These are phyloP conservation scores for Neofusicoccum sp. DNA, from an alignment of 2,329 filamentous ascomycete species.

Conservation along the genomic window DNA sequence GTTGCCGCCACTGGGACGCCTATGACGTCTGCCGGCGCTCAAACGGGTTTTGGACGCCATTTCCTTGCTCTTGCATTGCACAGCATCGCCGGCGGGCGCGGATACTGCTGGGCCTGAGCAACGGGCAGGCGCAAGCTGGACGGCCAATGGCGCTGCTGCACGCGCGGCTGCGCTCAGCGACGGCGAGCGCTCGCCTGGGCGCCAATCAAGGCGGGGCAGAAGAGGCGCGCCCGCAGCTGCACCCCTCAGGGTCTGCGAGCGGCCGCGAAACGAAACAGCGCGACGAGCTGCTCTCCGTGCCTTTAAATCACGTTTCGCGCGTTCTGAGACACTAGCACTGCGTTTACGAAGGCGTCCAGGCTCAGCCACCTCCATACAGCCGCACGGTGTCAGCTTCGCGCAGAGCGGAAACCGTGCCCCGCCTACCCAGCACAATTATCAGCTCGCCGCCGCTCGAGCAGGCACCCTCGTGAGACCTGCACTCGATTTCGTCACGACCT, in stretches of 20 bases:
- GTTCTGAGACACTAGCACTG: constrained; percentile 16
- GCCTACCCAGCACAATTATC: constrained; percentile 17
- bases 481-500: constrained; percentile 6
- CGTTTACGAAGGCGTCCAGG: constrained; percentile 13
- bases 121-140: background rate
- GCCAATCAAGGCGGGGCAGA: constrained; percentile 11
- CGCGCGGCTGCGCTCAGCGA: background rate
- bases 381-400: constrained; percentile 16
- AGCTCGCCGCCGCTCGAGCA: constrained; percentile 9
- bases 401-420: constrained; percentile 18
- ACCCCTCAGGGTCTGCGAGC: constrained; percentile 9
- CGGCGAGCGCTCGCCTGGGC: background rate
- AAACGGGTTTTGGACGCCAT: constrained; percentile 3
- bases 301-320: constrained; percentile 1
- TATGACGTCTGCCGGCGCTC: constrained; percentile 11
- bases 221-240: background rate
- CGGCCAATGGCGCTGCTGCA: background rate
- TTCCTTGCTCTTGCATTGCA: constrained; percentile 1
- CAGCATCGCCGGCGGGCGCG: background rate
- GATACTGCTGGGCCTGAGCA: background rate
- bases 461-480: constrained; percentile 9
- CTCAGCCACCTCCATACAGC: constrained; percentile 14
- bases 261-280: constrained; percentile 3
- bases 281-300: constrained; percentile 1
- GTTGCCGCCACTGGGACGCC: background rate